Percentiles rank a stretch among this genome's conserved stretches.
Evolutionary conservation across 176 grass and related monocot genomes (phyloP).

Genomic region (Juncus inflexus): DNA sequence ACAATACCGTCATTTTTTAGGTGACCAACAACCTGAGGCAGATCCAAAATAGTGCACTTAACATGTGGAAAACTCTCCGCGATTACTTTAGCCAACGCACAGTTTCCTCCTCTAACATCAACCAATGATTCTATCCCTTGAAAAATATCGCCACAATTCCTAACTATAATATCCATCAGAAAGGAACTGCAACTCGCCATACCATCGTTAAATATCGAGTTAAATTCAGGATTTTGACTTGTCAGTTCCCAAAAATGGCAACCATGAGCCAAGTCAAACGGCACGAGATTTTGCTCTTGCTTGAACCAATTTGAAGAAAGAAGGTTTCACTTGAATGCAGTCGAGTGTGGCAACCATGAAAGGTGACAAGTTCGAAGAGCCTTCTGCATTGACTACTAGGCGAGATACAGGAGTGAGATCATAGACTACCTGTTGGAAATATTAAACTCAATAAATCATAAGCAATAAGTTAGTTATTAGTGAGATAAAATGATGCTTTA

Average conservation of each 20-base stretch:
- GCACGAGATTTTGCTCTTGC: constrained; percentile 10
- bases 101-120: constrained; percentile 40
- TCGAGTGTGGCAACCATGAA: constrained; percentile 15
- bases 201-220: constrained; percentile 31
- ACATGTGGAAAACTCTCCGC: constrained; percentile 33
- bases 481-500: no score
- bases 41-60: constrained; percentile 46
- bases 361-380: neutral
- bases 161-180: constrained; percentile 20
- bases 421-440: constrained; percentile 14
- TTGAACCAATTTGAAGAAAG: constrained; percentile 28
- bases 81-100: constrained; percentile 16
- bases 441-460: neutral
- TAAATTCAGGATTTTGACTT: neutral
- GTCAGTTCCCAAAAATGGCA: constrained; percentile 28
- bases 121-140: constrained; percentile 32
- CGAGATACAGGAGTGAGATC: constrained; percentile 27
- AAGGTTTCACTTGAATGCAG: constrained; percentile 11
- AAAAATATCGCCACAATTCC: constrained; percentile 20
- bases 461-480: no score
- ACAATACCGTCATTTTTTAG: constrained; percentile 9
- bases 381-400: constrained; percentile 22
- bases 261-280: constrained; percentile 17
- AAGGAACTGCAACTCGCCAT: constrained; percentile 36
- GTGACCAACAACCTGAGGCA: constrained; percentile 38